Percentiles rank a stretch among this genome's conserved stretches.
These are phyloP conservation scores for Lactifluus pinguis DNA, from an alignment of 768 basidiomycete species.

Conservation along the genomic window DNA sequence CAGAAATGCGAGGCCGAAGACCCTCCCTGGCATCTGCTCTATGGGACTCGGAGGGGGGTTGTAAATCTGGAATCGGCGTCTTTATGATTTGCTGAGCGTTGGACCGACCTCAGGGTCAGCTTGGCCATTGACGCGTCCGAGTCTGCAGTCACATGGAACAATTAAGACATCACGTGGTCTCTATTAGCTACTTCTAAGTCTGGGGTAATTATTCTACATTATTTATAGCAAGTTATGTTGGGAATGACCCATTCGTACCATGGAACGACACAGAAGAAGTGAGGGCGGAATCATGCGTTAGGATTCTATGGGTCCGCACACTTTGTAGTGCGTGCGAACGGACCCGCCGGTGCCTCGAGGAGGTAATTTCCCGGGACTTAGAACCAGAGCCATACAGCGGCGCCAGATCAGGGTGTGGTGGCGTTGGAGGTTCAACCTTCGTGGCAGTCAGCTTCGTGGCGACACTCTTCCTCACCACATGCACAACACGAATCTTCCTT, in stretches of 20 bases:
- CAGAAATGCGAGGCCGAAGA: neutral
- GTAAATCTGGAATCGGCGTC: neutral
- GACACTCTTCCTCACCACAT: constrained; percentile 63
- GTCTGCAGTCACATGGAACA: neutral
- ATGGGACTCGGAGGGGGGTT: neutral
- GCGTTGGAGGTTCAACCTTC: constrained; percentile 41
- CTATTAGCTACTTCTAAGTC: neutral
- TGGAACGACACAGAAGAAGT: neutral
- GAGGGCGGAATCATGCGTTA: neutral
- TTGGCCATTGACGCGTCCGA: neutral
- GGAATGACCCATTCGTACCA: neutral
- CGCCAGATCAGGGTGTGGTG: neutral
- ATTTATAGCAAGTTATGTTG: neutral
- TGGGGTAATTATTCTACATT: neutral
- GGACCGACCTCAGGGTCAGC: neutral
- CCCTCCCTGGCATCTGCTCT: neutral
- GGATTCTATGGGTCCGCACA: too few relatives aligned
- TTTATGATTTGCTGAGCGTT: neutral
- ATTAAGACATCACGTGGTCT: neutral
- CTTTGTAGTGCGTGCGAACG: neutral
- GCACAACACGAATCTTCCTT: constrained; percentile 57
- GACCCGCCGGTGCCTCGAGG: neutral
- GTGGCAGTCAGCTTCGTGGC: constrained; percentile 56
- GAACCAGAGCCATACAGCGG: neutral
- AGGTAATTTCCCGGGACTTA: neutral